Conservation (phyloP, 2,329 filamentous ascomycete genomes). For the Gremmenia infestans region DNA sequence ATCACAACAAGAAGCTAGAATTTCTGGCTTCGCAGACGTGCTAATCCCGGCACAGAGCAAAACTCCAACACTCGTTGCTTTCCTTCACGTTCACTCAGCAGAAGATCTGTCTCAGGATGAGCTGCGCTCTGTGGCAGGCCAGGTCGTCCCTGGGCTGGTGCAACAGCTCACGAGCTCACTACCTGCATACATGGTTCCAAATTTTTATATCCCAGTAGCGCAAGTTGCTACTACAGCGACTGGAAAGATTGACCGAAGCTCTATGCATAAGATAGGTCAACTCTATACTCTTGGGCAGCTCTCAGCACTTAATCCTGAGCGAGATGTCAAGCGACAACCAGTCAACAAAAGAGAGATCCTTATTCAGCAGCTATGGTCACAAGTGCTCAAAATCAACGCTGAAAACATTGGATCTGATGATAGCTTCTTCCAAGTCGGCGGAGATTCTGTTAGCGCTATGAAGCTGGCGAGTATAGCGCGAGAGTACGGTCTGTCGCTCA, state of each 20-base stretch:
- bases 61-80: background rate
- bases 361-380: background rate
- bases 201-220: slow-evolving; percentile 25
- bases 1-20: background rate
- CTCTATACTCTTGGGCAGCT: too few species aligned
- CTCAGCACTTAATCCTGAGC: too few species aligned
- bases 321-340: too few species aligned
- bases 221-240: slow-evolving; percentile 26
- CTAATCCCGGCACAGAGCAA: background rate
- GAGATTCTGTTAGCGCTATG: slow-evolving; percentile 33
- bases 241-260: slow-evolving; percentile 28
- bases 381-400: slow-evolving; percentile 4
- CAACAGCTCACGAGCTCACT: slow-evolving; percentile 26
- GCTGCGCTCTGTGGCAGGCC: too few species aligned
- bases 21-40: background rate
- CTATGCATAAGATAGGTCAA: too few species aligned
- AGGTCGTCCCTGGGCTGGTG: too few species aligned
- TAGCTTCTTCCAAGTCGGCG: slow-evolving; percentile 35
- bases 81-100: too few species aligned
- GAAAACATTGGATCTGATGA: slow-evolving; percentile 25
- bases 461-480: slow-evolving; percentile 34
- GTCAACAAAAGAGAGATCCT: too few species aligned
- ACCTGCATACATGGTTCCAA: slow-evolving; percentile 30
- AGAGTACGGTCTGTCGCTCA: background rate
- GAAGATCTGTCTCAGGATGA: too few species aligned